Evolutionary conservation across 2,329 filamentous ascomycete genomes (phyloP).

Genomic region (Penicillium sp.): DNA sequence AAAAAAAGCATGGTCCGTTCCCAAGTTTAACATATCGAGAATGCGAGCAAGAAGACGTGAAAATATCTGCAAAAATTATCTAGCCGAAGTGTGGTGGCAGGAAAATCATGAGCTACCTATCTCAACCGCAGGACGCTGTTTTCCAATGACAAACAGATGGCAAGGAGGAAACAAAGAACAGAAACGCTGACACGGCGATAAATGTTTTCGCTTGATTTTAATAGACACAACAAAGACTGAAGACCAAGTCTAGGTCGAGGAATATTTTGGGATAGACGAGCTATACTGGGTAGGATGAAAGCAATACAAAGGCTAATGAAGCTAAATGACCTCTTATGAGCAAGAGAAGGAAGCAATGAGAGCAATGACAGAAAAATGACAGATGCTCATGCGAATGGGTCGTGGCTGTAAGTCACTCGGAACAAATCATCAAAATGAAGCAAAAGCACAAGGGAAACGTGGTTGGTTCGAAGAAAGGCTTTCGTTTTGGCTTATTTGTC

Average conservation of each 20-base stretch:
- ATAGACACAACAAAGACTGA: slow-evolving; percentile 31
- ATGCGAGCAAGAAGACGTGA: too few species aligned
- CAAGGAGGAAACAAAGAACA: not conserved
- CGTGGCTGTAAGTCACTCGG: slow-evolving; percentile 17
- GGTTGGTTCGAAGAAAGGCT: not conserved
- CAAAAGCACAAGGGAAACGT: not conserved
- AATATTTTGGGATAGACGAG: slow-evolving; percentile 19
- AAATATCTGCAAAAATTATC: not conserved
- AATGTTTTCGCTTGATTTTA: slow-evolving; percentile 22
- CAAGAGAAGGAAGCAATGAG: slow-evolving; percentile 6
- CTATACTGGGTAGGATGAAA: slow-evolving; percentile 22
- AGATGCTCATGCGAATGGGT: slow-evolving; percentile 31
- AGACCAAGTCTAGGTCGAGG: slow-evolving; percentile 13
- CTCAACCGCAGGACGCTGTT: slow-evolving; percentile 9
- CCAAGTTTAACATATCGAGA: too few species aligned
- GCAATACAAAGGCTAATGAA: slow-evolving; percentile 20
- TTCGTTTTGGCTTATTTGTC: not conserved
- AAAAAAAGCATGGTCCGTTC: too few species aligned
- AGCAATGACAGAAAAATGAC: slow-evolving; percentile 19
- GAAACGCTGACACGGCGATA: slow-evolving; percentile 3
- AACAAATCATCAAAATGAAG: slow-evolving; percentile 9
- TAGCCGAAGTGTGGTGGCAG: not conserved
- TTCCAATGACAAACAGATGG: not conserved
- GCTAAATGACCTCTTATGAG: slow-evolving; percentile 2
- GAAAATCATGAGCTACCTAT: not conserved